Conservation (phyloP, 495 filamentous ascomycete genomes). For the Xylaria venustula region DNA sequence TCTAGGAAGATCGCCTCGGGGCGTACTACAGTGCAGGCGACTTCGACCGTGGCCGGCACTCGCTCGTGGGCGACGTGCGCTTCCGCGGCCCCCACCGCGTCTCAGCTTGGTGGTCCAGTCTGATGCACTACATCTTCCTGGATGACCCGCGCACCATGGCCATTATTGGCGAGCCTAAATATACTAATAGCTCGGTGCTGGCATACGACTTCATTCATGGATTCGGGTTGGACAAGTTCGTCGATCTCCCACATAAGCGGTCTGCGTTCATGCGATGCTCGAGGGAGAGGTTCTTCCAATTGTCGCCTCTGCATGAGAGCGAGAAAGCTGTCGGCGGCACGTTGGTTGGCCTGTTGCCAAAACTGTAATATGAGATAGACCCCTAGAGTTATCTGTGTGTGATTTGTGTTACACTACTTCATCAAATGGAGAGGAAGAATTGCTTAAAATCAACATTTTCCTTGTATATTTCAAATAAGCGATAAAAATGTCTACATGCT, state of each 20-base stretch:
- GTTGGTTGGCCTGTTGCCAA: slow-evolving; percentile 43
- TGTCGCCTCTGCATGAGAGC: slow-evolving; percentile 57
- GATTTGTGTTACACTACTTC: slow-evolving; percentile 1
- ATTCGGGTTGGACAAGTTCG: slow-evolving; percentile 62
- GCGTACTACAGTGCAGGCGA: slow-evolving; percentile 62
- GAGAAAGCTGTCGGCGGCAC: slow-evolving; percentile 48
- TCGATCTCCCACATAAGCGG: slow-evolving; percentile 66
- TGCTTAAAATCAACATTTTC: not conserved
- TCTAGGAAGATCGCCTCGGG: slow-evolving; percentile 64
- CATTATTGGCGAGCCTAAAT: slow-evolving; percentile 66
- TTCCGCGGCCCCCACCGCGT: slow-evolving; percentile 65
- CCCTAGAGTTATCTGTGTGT: not conserved
- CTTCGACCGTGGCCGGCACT: slow-evolving; percentile 68
- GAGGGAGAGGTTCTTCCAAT: slow-evolving; percentile 67
- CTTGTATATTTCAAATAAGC: not conserved
- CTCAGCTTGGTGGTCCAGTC: slow-evolving; percentile 65
- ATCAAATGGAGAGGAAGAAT: not conserved
- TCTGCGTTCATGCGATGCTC: slow-evolving; percentile 59
- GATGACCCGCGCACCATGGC: slow-evolving; percentile 64
- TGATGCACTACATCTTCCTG: slow-evolving; percentile 69
- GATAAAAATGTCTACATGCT: not conserved
- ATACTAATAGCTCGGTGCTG: slow-evolving; percentile 57
- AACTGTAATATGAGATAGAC: slow-evolving; percentile 31
- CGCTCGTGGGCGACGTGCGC: slow-evolving; percentile 61
- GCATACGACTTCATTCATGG: slow-evolving; percentile 67